Percentiles rank a stretch among this genome's conserved stretches.
These are phyloP conservation scores for Xylaria cubensis DNA, from an alignment of 495 filamentous ascomycete species.

Conservation along the genomic window DNA sequence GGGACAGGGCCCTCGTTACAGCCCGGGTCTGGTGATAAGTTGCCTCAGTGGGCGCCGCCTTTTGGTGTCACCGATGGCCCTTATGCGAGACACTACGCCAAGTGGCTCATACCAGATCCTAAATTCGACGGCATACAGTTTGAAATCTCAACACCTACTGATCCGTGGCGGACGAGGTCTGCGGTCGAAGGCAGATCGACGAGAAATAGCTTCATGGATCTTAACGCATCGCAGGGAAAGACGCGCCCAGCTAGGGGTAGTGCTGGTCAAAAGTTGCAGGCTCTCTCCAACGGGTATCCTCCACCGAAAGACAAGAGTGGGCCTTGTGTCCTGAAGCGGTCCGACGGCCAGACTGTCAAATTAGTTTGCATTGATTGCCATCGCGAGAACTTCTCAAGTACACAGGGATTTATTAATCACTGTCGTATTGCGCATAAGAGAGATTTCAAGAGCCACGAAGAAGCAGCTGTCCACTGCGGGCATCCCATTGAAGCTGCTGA, in stretches of 20 bases:
- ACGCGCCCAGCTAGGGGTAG: slow-evolving; percentile 68
- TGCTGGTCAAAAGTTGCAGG: slow-evolving; percentile 67
- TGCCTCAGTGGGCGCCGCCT: slow-evolving; percentile 73
- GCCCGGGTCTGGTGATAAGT: slow-evolving; percentile 60
- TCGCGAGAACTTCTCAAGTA: slow-evolving; percentile 88
- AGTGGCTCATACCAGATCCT: slow-evolving; percentile 90
- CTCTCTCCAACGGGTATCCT: slow-evolving; percentile 75
- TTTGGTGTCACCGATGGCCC: slow-evolving; percentile 92
- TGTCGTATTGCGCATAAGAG: slow-evolving; percentile 93
- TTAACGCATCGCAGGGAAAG: slow-evolving; percentile 55
- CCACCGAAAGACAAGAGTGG: slow-evolving; percentile 68
- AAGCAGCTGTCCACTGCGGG: slow-evolving; percentile 88
- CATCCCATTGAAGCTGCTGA: slow-evolving; percentile 77
- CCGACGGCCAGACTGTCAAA: slow-evolving; percentile 67
- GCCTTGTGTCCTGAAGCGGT: slow-evolving; percentile 59
- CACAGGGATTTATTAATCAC: slow-evolving; percentile 98
- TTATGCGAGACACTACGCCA: slow-evolving; percentile 90
- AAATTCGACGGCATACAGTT: slow-evolving; percentile 75
- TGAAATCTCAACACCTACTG: slow-evolving; percentile 41
- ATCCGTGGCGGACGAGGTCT: slow-evolving; percentile 46
- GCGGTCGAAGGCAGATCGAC: slow-evolving; percentile 74
- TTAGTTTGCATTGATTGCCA: slow-evolving; percentile 89
- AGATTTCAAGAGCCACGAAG: slow-evolving; percentile 92
- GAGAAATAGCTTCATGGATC: slow-evolving; percentile 71
- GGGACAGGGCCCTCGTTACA: slow-evolving; percentile 73